These are phyloP conservation scores for Penicillium salamii DNA, from an alignment of 495 filamentous ascomycete genomes.

Conservation along the genomic window DNA sequence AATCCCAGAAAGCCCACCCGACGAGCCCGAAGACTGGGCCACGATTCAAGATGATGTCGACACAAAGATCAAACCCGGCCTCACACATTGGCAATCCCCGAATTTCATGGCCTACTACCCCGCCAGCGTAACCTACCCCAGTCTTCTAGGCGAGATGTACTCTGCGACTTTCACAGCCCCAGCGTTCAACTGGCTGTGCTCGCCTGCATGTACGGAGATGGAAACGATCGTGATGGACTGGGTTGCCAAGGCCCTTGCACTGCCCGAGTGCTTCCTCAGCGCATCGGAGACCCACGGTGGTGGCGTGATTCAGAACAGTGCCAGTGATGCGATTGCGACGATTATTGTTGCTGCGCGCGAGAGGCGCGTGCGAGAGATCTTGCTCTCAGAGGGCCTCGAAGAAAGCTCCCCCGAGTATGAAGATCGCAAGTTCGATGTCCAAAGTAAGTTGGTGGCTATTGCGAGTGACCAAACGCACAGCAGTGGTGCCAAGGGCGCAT, in stretches of 20 bases:
- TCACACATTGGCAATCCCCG: slow-evolving; percentile 95
- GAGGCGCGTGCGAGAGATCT: slow-evolving; percentile 59
- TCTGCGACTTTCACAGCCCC: slow-evolving; percentile 82
- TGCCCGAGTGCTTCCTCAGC: slow-evolving; percentile 76
- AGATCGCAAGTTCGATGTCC: slow-evolving; percentile 60
- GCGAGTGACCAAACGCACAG: slow-evolving; percentile 78
- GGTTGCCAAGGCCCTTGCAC: slow-evolving; percentile 69
- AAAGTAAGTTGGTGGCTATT: slow-evolving; percentile 75
- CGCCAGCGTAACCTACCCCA: slow-evolving; percentile 76
- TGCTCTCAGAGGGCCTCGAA: slow-evolving; percentile 46
- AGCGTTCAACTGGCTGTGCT: slow-evolving; percentile 97
- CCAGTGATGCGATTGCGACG: slow-evolving; percentile 83
- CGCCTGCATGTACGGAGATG: slow-evolving; percentile 90
- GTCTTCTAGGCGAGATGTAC: slow-evolving; percentile 92
- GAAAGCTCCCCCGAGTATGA: slow-evolving; percentile 44
- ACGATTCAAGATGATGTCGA: slow-evolving; percentile 85
- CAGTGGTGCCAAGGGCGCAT: slow-evolving; percentile 80
- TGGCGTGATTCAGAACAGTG: slow-evolving; percentile 93
- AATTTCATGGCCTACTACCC: slow-evolving; percentile 98
- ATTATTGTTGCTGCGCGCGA: slow-evolving; percentile 89
- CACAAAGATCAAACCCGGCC: slow-evolving; percentile 83
- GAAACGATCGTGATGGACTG: slow-evolving; percentile 95
- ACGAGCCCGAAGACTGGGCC: slow-evolving; percentile 72
- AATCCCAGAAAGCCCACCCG: slow-evolving; percentile 70
- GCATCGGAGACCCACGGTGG: slow-evolving; percentile 71